Evolutionary conservation across 148 eudicot genomes (phyloP), one percentile per base, ranked within the genome.

Genomic region (Diospyros lotus): DNA sequence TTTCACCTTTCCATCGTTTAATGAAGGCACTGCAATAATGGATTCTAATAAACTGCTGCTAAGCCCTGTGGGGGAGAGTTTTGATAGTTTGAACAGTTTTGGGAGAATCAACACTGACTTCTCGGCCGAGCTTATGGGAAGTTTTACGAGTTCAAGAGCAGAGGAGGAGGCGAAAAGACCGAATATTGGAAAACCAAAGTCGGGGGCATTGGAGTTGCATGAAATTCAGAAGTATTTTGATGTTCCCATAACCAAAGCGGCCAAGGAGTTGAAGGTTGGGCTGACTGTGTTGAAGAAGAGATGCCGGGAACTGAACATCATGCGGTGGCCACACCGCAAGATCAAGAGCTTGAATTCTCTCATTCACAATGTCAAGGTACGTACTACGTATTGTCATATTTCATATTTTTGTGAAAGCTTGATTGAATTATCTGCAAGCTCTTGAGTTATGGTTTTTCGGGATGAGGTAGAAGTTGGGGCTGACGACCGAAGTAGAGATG

Each of bases 261-360:
- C 97, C 0, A 89, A 83, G 75, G 83, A 90, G 75, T 66, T 95
- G 68, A 86, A 85, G 0, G 97, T 92, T 4, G 98, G 97, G 2
- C 64, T 95, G 11, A 95, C 98, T 0, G 91, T 89, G 28, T 63
- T 95, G 78, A 95, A 95, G 87, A 95, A 88, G 67, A 88, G 91
- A 41, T 95, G 98, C 65, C 76, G 98, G 59, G 94, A 88, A 66
- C 80, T 86, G 13, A 76, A 82, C 18, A 84, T 88, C 39, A 84
- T 55, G 76, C 60, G 87, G 58, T 82, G 87, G 87, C 87, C 88
- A 8, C 84, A 86, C 59, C 71, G 91, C 14, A 88, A 88, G 65
- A 73, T 91, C 69, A 86, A 83, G 87, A 91, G 96, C 80, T 72
- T 91, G 76, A 78, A 84, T 55, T 75, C 86, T 4, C 93, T 91